Evolutionary conservation across 1,284 basidiomycete genomes (phyloP).

Genomic region (Pascua sp.): DNA sequence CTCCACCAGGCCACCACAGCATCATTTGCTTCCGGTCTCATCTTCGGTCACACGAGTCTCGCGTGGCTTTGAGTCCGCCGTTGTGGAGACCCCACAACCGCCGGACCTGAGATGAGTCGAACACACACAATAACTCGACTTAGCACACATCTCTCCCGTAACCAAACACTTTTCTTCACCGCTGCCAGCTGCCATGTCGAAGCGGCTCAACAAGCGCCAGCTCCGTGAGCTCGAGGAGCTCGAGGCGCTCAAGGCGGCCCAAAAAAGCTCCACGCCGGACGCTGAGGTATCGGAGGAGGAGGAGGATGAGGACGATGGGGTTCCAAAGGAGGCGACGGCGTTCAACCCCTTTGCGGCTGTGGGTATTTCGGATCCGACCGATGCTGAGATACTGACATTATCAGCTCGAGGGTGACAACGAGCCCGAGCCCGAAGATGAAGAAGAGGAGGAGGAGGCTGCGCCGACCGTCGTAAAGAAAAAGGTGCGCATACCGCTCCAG

Average conservation of each 20-base stretch:
- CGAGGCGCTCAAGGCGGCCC: constrained; percentile 33
- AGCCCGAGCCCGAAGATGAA: constrained; percentile 24
- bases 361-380: not conserved
- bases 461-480: constrained; percentile 26
- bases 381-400: not conserved
- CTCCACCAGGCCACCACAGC: too few species aligned
- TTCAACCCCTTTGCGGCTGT: constrained; percentile 60
- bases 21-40: too few species aligned
- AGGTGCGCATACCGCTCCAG: constrained; percentile 20
- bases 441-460: constrained; percentile 30
- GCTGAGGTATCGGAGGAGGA: constrained; percentile 12
- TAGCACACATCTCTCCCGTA: too few species aligned
- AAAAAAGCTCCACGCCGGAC: constrained; percentile 31
- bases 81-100: too few species aligned
- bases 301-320: constrained; percentile 11
- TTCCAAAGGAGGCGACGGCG: constrained; percentile 21
- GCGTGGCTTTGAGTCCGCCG: too few species aligned
- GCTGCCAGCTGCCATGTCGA: constrained; percentile 43
- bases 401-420: constrained; percentile 18
- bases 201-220: constrained; percentile 69
- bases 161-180: not conserved
- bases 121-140: too few species aligned
- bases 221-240: constrained; percentile 75
- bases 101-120: too few species aligned
- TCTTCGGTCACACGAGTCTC: too few species aligned